A percentile compares a stretch with the other conserved stretches of the same genome.
Evolutionary conservation across 352 stramenopile species (phyloP).

Genomic region (Thraustochytrium sp.): DNA sequence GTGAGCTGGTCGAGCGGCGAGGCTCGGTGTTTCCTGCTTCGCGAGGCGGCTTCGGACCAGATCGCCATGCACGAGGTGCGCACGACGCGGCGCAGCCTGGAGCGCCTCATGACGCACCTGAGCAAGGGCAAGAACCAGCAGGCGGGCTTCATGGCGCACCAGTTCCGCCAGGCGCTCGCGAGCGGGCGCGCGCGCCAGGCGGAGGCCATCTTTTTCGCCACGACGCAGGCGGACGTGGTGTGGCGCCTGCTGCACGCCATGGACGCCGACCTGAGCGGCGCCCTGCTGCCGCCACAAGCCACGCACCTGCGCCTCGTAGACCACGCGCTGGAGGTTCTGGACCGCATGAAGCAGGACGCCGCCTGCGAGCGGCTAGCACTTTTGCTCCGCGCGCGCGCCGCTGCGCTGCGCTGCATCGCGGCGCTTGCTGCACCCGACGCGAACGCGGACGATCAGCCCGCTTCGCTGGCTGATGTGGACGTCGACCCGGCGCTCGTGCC

Average conservation of each 20-base stretch:
- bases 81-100: neutral
- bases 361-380: neutral
- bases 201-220: neutral
- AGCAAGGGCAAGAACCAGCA: neutral
- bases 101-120: conserved; percentile 2
- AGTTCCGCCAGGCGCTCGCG: conserved; percentile 1
- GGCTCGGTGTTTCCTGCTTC: neutral
- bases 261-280: neutral
- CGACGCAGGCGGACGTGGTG: neutral
- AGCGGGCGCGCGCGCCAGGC: neutral
- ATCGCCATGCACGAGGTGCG: neutral
- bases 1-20: neutral
- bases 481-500: neutral
- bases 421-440: neutral
- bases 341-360: neutral
- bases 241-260: neutral
- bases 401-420: neutral
- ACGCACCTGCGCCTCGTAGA: neutral
- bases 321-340: neutral
- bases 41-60: neutral
- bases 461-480: neutral
- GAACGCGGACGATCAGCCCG: neutral
- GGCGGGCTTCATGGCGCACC: conserved; percentile 1
- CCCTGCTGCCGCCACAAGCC: neutral
- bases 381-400: neutral